Base-by-base conservation (phyloP, 371 early-diverging fungal species). In the Mucor sp. region DNA sequence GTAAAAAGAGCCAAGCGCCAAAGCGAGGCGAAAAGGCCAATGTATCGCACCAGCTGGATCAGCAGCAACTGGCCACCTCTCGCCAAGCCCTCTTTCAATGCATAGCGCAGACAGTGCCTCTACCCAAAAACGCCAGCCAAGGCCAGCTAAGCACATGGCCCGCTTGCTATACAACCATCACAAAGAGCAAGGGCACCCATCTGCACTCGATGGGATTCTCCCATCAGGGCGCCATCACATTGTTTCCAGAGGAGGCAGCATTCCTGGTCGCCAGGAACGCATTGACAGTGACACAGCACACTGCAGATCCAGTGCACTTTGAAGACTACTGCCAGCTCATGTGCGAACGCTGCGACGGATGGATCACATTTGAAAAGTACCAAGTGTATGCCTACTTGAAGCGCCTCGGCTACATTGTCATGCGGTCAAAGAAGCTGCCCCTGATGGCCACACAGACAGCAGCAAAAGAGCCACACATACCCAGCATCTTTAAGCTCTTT, bases 231-330 rank as follows among this genome's bases (percentile, higher is more conserved):
- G 53, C 72, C n/a, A 74, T 79, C 12, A 65, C 66, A 23, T 68
- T 85, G 11, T 81, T 75, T 56, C 78, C 74, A 0, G 87, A 87
- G 53, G 87, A 87, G 62, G 85, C 87, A 0, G 84, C 85, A 7
- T 87, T 80, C 73, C 67, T 87, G 28, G 66, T 85, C 11, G 79
- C 79, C 44, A 76, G 85, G 47, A 77, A 77, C 14, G 81, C 79
- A 2, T 59, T 87, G 0, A 30, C 71, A 27, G 70, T 74, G 5
- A 28, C 53, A 25, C 62, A 71, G 17, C 23, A 50, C 23, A 53
- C 65, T 11, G 47, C 63, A 6, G 32, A 35, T 19, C 19, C 32
- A 6, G 9, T 59, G 6, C 5, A 3, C 0, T 70, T 76, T 30
- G 69, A 74, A 25, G 68, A 69, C 25, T 74, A 60, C 47, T 78